These are phyloP conservation scores for Boletus reticulatus DNA, from an alignment of 768 basidiomycete species.

Conservation along the genomic window DNA sequence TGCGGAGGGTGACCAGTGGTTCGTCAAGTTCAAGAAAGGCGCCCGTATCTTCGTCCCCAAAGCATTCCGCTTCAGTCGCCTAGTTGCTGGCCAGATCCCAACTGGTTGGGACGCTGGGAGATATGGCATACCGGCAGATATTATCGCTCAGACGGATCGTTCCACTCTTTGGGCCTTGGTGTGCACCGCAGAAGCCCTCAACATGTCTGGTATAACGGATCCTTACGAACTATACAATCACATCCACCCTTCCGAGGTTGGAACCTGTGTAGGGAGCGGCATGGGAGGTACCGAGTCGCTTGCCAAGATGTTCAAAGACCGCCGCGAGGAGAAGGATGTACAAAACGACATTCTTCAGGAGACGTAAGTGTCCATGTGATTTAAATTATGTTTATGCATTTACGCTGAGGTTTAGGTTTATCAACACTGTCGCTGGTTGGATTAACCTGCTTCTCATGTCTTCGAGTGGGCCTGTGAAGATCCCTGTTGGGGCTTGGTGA, in stretches of 20 bases:
- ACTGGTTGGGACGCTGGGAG: conserved; percentile 97
- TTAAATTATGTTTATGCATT: conserved; percentile 1
- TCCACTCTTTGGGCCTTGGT: conserved; percentile 94
- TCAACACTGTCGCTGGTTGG: conserved; percentile 99
- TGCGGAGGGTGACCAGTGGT: conserved; percentile 91
- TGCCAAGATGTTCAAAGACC: conserved; percentile 98
- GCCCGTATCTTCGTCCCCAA: conserved; percentile 92
- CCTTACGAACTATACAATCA: conserved; percentile 98
- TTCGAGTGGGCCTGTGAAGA: conserved; percentile 97
- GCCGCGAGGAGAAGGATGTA: conserved; percentile 95
- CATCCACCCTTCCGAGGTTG: conserved; percentile 95
- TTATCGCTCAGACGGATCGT: conserved; percentile 91
- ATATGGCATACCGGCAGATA: conserved; percentile 96
- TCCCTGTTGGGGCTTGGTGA: conserved; percentile 97
- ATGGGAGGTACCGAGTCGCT: conserved; percentile 95
- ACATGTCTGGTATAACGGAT: conserved; percentile 95
- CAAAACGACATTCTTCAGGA: conserved; percentile 99
- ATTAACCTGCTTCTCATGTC: conserved; percentile 93
- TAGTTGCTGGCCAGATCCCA: conserved; percentile 94
- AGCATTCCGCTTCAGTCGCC: conserved; percentile 90
- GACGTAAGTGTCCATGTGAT: conserved; percentile 57
- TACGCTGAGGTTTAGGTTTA: conserved; percentile 61
- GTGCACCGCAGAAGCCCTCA: conserved; percentile 91
- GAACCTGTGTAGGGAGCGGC: conserved; percentile 90
- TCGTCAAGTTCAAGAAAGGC: conserved; percentile 98